Conservation (phyloP, 257 asterid species). For the Forsythia viridissima region DNA sequence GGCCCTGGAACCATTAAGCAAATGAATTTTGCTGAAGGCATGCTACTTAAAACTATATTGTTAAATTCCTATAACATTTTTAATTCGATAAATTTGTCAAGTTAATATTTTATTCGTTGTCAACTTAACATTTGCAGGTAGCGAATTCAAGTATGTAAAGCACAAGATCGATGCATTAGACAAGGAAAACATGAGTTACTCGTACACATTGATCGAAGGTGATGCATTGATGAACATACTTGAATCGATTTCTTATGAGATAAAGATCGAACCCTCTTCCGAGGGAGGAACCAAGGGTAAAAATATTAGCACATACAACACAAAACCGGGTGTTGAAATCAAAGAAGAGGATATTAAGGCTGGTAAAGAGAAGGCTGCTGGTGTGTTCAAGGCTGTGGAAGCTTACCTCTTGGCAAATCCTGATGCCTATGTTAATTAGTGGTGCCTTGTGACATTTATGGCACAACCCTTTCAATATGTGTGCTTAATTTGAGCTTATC, state of each 20-base stretch:
- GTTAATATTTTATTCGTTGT: background rate
- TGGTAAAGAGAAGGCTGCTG: slow-evolving; percentile 27
- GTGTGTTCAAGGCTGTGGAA: slow-evolving; percentile 31
- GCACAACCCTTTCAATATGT: background rate
- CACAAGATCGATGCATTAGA: slow-evolving; percentile 27
- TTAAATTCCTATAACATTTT: background rate
- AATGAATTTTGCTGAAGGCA: slow-evolving; percentile 42
- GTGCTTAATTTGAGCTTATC: background rate
- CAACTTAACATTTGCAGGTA: background rate
- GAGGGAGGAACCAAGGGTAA: slow-evolving; percentile 28
- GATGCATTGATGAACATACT: slow-evolving; percentile 19
- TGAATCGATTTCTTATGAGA: slow-evolving; percentile 27
- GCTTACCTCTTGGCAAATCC: slow-evolving; percentile 35
- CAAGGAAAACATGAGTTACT: slow-evolving; percentile 6
- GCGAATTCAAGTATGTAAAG: slow-evolving; percentile 19
- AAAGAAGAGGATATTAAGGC: slow-evolving; percentile 28
- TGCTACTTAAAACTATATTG: background rate
- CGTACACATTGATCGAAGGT: slow-evolving; percentile 26
- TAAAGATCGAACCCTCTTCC: slow-evolving; percentile 18
- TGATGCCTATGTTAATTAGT: slow-evolving; percentile 6
- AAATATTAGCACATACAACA: slow-evolving; percentile 13
- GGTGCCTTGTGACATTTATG: background rate
- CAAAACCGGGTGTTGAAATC: slow-evolving; percentile 12
- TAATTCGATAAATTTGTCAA: background rate
- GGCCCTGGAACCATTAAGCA: slow-evolving; percentile 54